phyloP scores from a whole-genome alignment of 345 rosid species.

The Gossypium rotundifolium region DNA sequence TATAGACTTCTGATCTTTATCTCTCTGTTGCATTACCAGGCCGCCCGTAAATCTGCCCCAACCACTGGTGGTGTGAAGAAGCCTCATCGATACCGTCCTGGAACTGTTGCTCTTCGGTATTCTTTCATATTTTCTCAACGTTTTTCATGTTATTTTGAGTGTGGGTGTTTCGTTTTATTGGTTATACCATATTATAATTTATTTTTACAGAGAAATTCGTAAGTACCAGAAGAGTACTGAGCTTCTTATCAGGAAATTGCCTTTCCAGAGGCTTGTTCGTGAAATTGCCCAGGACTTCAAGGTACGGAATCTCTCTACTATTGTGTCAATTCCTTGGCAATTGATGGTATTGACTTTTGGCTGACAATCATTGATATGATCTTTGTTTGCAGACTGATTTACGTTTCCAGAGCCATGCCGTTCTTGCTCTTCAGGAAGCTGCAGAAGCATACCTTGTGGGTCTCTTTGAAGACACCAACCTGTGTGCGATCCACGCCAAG shows the following conservation, averaged over 20 bases:
- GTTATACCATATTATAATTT: rapidly evolving
- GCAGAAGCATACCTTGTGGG: slow-evolving; percentile 88
- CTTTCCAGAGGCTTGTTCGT: slow-evolving; percentile 87
- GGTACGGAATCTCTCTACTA: slow-evolving; percentile 12
- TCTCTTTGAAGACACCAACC: slow-evolving; percentile 80
- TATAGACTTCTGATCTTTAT: neutral
- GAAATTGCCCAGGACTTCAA: slow-evolving; percentile 92
- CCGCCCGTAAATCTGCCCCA: slow-evolving; percentile 93
- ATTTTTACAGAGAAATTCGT: slow-evolving; percentile 55
- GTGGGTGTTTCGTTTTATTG: neutral
- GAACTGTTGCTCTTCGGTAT: slow-evolving; percentile 92
- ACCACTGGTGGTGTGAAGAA: slow-evolving; percentile 93
- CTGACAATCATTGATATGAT: neutral
- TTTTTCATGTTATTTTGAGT: neutral
- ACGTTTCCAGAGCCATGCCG: slow-evolving; percentile 94
- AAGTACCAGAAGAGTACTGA: slow-evolving; percentile 95
- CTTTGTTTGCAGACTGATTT: slow-evolving; percentile 48
- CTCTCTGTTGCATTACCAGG: slow-evolving; percentile 28
- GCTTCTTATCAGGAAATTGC: slow-evolving; percentile 78
- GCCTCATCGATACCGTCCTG: slow-evolving; percentile 90
- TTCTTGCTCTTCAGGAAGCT: slow-evolving; percentile 82
- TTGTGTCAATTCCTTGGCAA: neutral
- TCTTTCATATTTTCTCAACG: neutral
- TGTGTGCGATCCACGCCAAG: slow-evolving; percentile 84
- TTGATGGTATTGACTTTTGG: neutral